Evolutionary conservation across 2,329 filamentous ascomycete genomes (phyloP).

Genomic region (Sarocladium strictum): DNA sequence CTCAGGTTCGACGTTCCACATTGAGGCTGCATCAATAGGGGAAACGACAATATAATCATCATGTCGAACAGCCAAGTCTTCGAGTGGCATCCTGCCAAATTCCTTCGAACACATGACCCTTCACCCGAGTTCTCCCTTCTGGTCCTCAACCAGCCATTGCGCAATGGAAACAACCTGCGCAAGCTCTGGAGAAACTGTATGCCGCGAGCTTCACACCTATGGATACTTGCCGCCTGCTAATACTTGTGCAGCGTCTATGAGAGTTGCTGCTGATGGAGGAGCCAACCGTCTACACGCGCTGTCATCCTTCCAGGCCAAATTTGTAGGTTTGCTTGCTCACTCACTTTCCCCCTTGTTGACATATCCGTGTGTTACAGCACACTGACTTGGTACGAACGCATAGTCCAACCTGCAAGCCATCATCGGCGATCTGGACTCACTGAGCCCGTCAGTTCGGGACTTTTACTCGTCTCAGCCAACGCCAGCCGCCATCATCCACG

Average conservation of each 20-base stretch:
- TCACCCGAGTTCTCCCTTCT: constrained; percentile 37
- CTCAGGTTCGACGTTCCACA: too few relatives aligned
- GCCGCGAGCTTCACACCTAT: constrained; percentile 12
- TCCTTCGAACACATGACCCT: constrained; percentile 27
- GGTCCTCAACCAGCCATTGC: constrained; percentile 46
- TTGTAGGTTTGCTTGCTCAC: constrained; percentile 29
- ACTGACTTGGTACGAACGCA: background rate
- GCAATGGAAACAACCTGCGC: constrained; percentile 39
- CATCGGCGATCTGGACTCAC: constrained; percentile 86
- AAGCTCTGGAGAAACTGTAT: constrained; percentile 44
- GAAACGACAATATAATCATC: background rate
- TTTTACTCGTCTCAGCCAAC: constrained; percentile 55
- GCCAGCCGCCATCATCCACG: constrained; percentile 56
- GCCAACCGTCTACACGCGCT: constrained; percentile 66
- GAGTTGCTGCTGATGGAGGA: constrained; percentile 84
- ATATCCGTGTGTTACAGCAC: background rate
- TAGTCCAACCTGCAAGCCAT: constrained; percentile 63
- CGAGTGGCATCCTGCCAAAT: constrained; percentile 34
- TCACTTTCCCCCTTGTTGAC: background rate
- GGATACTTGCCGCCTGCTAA: background rate
- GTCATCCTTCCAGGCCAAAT: constrained; percentile 35
- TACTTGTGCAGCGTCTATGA: constrained; percentile 47
- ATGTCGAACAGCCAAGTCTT: constrained; percentile 16
- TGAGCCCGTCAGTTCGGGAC: constrained; percentile 53
- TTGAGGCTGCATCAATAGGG: too few relatives aligned